Conservation (phyloP, 331 rosid species). For the Prunus yedoensis region DNA sequence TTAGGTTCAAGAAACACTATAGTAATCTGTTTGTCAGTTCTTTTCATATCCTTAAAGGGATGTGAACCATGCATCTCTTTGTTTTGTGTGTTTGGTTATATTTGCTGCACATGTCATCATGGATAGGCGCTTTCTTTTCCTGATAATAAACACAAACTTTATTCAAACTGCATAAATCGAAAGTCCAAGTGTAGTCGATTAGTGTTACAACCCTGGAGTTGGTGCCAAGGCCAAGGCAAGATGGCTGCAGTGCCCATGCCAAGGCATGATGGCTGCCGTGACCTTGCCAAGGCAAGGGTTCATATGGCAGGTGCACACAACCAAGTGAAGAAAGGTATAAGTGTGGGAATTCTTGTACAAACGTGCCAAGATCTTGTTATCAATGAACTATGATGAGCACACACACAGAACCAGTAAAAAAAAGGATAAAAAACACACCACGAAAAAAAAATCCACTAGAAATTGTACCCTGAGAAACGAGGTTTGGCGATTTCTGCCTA, state of each 20-base stretch:
- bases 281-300: neutral
- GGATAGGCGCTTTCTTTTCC: no score
- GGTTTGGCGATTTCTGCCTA: no score
- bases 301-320: neutral
- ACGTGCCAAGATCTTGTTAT: no score
- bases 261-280: neutral
- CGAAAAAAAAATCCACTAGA: no score
- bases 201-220: neutral
- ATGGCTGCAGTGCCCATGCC: neutral
- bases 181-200: neutral
- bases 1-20: neutral
- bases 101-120: no score
- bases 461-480: no score
- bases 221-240: neutral
- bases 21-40: neutral
- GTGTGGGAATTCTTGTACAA: neutral
- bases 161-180: neutral
- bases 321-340: neutral
- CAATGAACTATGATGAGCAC: no score
- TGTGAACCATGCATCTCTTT: no score
- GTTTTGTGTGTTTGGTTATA: no score
- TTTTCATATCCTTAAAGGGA: neutral
- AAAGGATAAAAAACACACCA: no score
- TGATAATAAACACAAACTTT: neutral
- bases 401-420: no score